A percentile compares a stretch with the other conserved stretches of the same genome.
These are phyloP conservation scores for Arbutus unedo DNA, from an alignment of 148 eudicot species.

Conservation along the genomic window DNA sequence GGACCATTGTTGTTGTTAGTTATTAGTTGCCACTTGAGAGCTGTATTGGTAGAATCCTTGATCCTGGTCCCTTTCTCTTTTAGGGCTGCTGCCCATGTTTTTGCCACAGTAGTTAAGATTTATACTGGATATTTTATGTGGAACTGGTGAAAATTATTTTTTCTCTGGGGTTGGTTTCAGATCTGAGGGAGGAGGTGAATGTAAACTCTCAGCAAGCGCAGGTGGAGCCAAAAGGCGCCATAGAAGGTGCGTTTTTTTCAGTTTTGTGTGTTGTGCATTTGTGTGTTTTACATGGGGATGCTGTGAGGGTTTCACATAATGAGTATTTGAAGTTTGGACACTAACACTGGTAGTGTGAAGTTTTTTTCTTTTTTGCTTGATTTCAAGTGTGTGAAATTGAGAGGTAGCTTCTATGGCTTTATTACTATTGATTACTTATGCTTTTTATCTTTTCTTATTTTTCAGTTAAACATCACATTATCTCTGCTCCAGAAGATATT, in stretches of 20 bases:
- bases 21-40: neutral
- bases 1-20: neutral
- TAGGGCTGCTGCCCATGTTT: neutral
- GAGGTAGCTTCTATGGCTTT: neutral
- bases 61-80: neutral
- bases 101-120: neutral
- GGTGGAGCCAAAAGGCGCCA: slow-evolving; percentile 21
- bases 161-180: slow-evolving; percentile 20
- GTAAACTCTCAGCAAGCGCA: slow-evolving; percentile 14
- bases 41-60: neutral
- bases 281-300: neutral
- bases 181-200: slow-evolving; percentile 22
- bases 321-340: neutral
- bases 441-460: slow-evolving; percentile 9
- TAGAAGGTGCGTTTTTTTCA: slow-evolving; percentile 19
- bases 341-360: neutral
- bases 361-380: neutral
- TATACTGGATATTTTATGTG: neutral
- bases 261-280: neutral
- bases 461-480: slow-evolving; percentile 31
- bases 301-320: neutral
- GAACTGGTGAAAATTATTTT: slow-evolving; percentile 6
- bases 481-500: slow-evolving; percentile 40
- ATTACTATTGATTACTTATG: neutral
- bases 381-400: neutral